phyloP scores from a whole-genome alignment of 345 rosid genomes.

The Gossypium sturtianum region DNA sequence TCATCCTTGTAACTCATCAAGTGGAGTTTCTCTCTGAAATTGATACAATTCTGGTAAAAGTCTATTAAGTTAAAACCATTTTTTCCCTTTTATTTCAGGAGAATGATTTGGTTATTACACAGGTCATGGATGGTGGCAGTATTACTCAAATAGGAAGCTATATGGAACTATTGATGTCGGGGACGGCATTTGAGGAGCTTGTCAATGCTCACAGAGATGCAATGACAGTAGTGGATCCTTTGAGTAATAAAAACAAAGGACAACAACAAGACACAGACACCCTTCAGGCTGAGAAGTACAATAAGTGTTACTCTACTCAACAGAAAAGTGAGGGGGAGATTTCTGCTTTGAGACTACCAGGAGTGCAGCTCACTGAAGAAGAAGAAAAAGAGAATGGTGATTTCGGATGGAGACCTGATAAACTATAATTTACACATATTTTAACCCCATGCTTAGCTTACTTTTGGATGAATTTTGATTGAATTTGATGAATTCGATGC shows the following conservation, averaged over 20 bases:
- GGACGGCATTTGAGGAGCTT: conserved; percentile 56
- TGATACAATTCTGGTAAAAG: conserved; percentile 51
- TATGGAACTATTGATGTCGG: conserved; percentile 44
- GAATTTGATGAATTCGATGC: too few species aligned
- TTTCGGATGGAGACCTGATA: conserved; percentile 58
- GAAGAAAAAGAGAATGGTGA: conserved; percentile 60
- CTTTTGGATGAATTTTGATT: too few species aligned
- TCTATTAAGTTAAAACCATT: too few species aligned
- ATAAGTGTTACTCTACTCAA: conserved; percentile 16
- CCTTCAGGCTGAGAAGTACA: conserved; percentile 7
- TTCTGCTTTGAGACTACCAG: conserved; percentile 21
- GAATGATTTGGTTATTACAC: background rate
- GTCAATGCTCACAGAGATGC: conserved; percentile 70
- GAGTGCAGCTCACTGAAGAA: conserved; percentile 57
- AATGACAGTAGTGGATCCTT: conserved; percentile 35
- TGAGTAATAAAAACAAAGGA: conserved; percentile 19
- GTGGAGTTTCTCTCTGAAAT: conserved; percentile 72
- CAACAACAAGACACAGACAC: conserved; percentile 11
- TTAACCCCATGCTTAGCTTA: too few species aligned
- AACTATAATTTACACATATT: too few species aligned
- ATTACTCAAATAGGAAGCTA: conserved; percentile 57
- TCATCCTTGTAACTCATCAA: conserved; percentile 77
- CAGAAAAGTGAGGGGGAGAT: conserved; percentile 26
- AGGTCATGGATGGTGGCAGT: conserved; percentile 65
- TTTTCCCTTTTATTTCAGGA: background rate